These are phyloP conservation scores for Cenchrus americanus DNA, from an alignment of 176 grass and related monocot genomes.

Conservation along the genomic window DNA sequence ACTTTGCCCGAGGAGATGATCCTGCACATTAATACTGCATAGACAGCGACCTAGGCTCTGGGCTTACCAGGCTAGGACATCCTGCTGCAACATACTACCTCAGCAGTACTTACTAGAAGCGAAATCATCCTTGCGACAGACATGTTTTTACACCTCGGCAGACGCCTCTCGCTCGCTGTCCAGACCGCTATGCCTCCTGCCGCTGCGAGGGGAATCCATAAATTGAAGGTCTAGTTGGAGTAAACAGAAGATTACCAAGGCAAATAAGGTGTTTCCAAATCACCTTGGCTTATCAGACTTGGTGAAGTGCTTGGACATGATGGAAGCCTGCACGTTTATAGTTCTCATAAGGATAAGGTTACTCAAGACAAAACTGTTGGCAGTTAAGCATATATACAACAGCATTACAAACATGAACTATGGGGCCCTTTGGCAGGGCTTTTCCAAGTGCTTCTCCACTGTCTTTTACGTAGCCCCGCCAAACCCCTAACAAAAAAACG, in stretches of 20 bases:
- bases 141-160: conserved; percentile 26
- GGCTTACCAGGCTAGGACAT: conserved; percentile 15
- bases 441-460: too few species aligned
- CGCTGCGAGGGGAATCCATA: not conserved
- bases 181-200: conserved; percentile 57
- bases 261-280: conserved; percentile 31
- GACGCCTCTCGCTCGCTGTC: conserved; percentile 42
- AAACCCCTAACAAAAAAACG: too few species aligned
- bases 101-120: not conserved
- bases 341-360: conserved; percentile 30
- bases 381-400: not conserved
- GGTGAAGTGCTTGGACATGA: conserved; percentile 94
- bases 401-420: not conserved
- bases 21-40: conserved; percentile 43
- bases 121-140: conserved; percentile 18
- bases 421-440: too few species aligned
- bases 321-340: conserved; percentile 75
- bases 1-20: conserved; percentile 34
- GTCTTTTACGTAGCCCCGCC: too few species aligned
- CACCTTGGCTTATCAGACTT: conserved; percentile 95
- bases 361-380: not conserved
- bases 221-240: not conserved
- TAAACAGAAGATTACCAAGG: not conserved
- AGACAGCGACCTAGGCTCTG: conserved; percentile 6
- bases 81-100: conserved; percentile 33